A percentile compares a stretch with the other conserved stretches of the same genome.
phyloP scores from a whole-genome alignment of 768 basidiomycete genomes.

The Jaapia argillacea region DNA sequence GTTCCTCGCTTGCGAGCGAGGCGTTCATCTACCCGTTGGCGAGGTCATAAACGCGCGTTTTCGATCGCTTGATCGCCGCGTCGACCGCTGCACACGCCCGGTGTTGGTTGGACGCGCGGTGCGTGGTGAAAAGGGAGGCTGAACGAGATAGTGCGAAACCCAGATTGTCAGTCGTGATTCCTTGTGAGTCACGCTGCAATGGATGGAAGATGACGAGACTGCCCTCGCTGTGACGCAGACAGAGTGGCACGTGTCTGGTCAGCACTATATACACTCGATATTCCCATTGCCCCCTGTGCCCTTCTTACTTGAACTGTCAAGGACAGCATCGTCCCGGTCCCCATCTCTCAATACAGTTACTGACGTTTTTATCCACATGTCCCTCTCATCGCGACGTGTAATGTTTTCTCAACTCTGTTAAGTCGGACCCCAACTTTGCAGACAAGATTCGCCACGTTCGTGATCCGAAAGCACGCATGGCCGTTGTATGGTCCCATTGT shows the following conservation, averaged over 20 bases:
- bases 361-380: no score
- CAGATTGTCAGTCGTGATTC: slow-evolving; percentile 36
- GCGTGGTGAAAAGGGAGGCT: slow-evolving; percentile 97
- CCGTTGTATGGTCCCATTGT: slow-evolving; percentile 77
- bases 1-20: slow-evolving; percentile 52
- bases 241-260: slow-evolving; percentile 39
- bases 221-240: no score
- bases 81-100: slow-evolving; percentile 55
- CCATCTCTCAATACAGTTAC: no score
- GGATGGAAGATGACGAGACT: no score
- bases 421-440: slow-evolving; percentile 80
- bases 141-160: slow-evolving; percentile 89
- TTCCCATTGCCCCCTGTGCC: slow-evolving; percentile 17
- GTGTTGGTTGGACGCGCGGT: slow-evolving; percentile 79
- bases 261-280: slow-evolving; percentile 47
- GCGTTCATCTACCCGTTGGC: slow-evolving; percentile 72
- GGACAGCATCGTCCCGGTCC: slow-evolving; percentile 82
- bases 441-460: slow-evolving; percentile 82
- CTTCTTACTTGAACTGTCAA: slow-evolving; percentile 79
- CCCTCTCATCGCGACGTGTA: slow-evolving; percentile 48
- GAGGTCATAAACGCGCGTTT: slow-evolving; percentile 76
- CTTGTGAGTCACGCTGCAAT: no score
- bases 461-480: slow-evolving; percentile 82
- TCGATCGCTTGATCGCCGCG: slow-evolving; percentile 94
- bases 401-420: slow-evolving; percentile 34